A percentile compares a stretch with the other conserved stretches of the same genome.
Evolutionary conservation across 495 filamentous ascomycete species (phyloP).

Genomic region (Penicillium diatomitis): DNA sequence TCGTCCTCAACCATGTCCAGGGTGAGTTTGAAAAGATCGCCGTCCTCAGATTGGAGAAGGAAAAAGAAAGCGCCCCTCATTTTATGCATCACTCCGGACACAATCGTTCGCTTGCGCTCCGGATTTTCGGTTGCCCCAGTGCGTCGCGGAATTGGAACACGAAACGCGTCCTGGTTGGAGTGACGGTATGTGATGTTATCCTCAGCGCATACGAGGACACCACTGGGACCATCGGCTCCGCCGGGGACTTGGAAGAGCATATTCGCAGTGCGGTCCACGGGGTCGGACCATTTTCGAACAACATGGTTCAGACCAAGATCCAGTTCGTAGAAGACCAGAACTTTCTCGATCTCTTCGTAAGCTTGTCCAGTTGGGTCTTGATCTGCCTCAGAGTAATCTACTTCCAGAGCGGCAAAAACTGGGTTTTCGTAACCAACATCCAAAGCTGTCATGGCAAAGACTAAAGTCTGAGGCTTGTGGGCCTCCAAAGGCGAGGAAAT

Average conservation of each 20-base stretch:
- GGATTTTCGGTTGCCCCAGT: constrained; percentile 85
- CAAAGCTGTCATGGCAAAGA: constrained; percentile 75
- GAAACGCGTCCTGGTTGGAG: constrained; percentile 80
- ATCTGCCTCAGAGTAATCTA: constrained; percentile 87
- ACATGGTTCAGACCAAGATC: constrained; percentile 97
- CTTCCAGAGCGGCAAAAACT: constrained; percentile 86
- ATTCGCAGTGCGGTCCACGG: constrained; percentile 81
- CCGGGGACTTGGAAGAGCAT: constrained; percentile 95
- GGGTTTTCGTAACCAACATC: constrained; percentile 97
- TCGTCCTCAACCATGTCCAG: constrained; percentile 84
- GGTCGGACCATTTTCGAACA: constrained; percentile 88
- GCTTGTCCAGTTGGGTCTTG: constrained; percentile 84
- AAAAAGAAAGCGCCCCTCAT: constrained; percentile 98
- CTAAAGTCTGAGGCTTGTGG: constrained; percentile 86
- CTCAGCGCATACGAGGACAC: constrained; percentile 88
- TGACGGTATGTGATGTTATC: constrained; percentile 93
- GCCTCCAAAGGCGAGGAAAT: constrained; percentile 98
- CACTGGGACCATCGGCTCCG: constrained; percentile 85
- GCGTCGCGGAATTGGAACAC: constrained; percentile 81
- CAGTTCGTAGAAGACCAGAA: constrained; percentile 92
- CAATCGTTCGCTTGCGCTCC: constrained; percentile 74
- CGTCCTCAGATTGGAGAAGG: constrained; percentile 88
- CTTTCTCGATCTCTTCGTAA: constrained; percentile 72
- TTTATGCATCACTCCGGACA: constrained; percentile 91
- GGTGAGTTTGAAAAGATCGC: constrained; percentile 94